Base-by-base conservation (phyloP, 495 filamentous ascomycete genomes). In the Bryoglossum gracile region DNA sequence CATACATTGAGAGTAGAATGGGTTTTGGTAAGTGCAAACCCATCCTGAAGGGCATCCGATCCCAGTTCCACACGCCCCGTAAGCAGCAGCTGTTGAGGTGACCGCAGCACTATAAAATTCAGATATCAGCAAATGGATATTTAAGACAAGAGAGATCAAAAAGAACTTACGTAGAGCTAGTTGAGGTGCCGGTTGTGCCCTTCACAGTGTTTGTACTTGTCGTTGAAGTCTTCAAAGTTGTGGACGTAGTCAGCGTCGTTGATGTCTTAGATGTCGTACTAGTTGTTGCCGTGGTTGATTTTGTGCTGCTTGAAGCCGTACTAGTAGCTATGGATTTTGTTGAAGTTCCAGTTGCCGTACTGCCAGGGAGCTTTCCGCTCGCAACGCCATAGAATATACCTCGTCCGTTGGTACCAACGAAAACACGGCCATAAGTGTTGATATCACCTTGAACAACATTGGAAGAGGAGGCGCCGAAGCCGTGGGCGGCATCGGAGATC, bases 371-470 rank as follows among this genome's bases (percentile, higher is more conserved):
- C 6, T 13, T 30, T 30, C 26, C 26, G 13, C 6, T 6, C 26
- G 26, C 6, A 30, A 13, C 26, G 16, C 56, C 75, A 48, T 70
- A 77, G 22, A 82, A 68, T 4, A 76, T 76, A 25, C 76, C 76
- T 1, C 76, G 66, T 0, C 77, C 77, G 36, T 80, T 80, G 0
- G 76, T 80, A 0, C 76, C 77, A 16, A 80, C 65, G 46, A 71
- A 80, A 0, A 81, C 77, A 46, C 71, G 70, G 11, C 72, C 71
- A 13, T 67, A 66, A 3, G 64, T 65, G 23, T 72, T 72, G 40
- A 65, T 63, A 50, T 70, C 74, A 13, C 71, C 75, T 11, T 65
- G 68, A 10, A 78, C 54, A 37, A 58, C 65, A 48, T 68, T 71
- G 35, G 61, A 55, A 44, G 66, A 60, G 3, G 74, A 66, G 6